Base-by-base conservation (phyloP, 495 filamentous ascomycete genomes). In the Sordaria brevicollis region DNA sequence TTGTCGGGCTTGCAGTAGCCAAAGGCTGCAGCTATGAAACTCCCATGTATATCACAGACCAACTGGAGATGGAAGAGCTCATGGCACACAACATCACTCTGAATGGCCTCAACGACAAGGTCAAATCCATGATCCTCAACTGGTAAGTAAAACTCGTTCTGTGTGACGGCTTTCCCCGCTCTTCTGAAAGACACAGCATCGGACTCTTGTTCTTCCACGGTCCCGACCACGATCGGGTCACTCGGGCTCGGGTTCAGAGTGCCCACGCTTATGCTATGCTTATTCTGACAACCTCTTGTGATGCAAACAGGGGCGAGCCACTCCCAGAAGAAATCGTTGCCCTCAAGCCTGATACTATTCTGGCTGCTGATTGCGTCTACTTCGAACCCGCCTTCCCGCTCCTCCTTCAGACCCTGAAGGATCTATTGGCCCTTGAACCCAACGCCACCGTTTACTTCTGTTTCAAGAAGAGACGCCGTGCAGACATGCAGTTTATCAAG, bases 281-380 rank as follows among this genome's bases (percentile, higher is more conserved):
- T 70, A 65, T 74, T 76, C 72, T 76, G 68, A 79, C 73, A 57
- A 66, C 65, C 7, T 15, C 33, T 67, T 11, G 31, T 35, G 25
- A 67, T 35, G 35, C 35, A 35, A 67, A 34, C 71, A 89, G 87
- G 87, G 85, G 86, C 69, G 81, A 88, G 68, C 82, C 86, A 43
- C 82, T 84, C 65, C 84, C 82, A 29, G 71, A 76, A 62, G 82
- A 80, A 69, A 84, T 84, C 29, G 66, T 79, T 41, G 77, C 75
- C 35, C 72, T 78, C 62, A 84, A 86, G 70, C 91, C 93, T 13
- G 89, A 95, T 71, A 83, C 94, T 49, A 88, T 99, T 69, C 86
- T 99, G 11, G 95, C 95, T 11, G 95, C 94, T 6, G 95, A 99
- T 78, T 98, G 95, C 82, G 93, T 96, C 66, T 99, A 98, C 84